phyloP scores from a whole-genome alignment of 2,329 filamentous ascomycete genomes.

The Hymenoscyphus fraxineus region DNA sequence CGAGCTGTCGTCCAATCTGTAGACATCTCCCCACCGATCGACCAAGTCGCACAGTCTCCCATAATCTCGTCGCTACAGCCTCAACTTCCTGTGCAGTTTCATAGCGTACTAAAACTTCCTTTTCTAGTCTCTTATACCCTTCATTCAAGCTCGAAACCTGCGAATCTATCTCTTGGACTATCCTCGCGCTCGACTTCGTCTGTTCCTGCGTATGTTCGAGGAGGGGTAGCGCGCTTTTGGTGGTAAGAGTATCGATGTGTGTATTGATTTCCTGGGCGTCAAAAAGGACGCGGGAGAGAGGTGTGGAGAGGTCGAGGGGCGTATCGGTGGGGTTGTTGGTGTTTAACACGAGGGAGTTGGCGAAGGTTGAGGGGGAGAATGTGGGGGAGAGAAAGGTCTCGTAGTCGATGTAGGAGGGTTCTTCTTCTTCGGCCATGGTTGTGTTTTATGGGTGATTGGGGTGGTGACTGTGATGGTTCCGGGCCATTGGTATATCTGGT shows the following conservation, averaged over 20 bases:
- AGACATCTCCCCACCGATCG: constrained; percentile 74
- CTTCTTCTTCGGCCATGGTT: constrained; percentile 41
- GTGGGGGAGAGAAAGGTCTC: constrained; percentile 80
- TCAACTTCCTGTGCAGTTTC: constrained; percentile 81
- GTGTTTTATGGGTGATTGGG: constrained; percentile 12
- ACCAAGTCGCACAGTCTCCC: constrained; percentile 74
- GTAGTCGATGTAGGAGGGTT: constrained; percentile 91
- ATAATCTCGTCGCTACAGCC: constrained; percentile 71
- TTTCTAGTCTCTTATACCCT: constrained; percentile 80
- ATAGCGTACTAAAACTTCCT: constrained; percentile 81
- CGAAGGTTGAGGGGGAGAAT: constrained; percentile 79
- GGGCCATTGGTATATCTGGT: constrained; percentile 15
- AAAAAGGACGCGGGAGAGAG: constrained; percentile 88
- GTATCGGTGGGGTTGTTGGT: constrained; percentile 92
- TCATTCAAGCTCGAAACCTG: constrained; percentile 79
- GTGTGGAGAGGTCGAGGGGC: constrained; percentile 88
- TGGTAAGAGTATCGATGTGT: constrained; percentile 86
- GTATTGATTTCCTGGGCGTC: constrained; percentile 97
- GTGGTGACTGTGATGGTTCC: not conserved
- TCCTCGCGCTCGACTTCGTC: constrained; percentile 65
- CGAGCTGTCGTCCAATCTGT: constrained; percentile 78
- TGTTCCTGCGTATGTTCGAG: constrained; percentile 74
- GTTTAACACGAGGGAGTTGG: constrained; percentile 80
- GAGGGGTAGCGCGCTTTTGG: constrained; percentile 75
- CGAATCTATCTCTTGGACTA: constrained; percentile 72